A percentile compares a stretch with the other conserved stretches of the same genome.
These are phyloP conservation scores for Sporothrix pallida DNA, from an alignment of 2,329 filamentous ascomycete genomes.

Conservation along the genomic window DNA sequence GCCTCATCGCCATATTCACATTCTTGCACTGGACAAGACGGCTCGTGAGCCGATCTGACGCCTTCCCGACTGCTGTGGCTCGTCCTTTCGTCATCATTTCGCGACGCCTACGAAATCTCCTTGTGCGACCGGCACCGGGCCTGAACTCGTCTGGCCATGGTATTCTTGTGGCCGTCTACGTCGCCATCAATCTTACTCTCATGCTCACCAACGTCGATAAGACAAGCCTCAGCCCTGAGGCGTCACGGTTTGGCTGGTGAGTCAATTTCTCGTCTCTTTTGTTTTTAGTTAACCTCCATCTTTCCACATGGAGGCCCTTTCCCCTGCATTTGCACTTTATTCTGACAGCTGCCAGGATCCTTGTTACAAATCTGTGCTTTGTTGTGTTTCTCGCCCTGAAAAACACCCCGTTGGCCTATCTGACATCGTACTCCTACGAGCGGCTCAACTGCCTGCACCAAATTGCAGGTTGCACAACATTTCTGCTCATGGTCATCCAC, in stretches of 20 bases:
- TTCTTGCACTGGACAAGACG: conserved; percentile 43
- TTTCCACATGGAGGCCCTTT: no score
- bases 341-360: conserved; percentile 40
- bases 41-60: conserved; percentile 38
- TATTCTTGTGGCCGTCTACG: conserved; percentile 43
- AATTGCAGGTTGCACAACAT: conserved; percentile 57
- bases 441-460: conserved; percentile 64
- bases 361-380: conserved; percentile 54
- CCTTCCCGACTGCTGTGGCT: conserved; percentile 35
- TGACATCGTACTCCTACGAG: conserved; percentile 63
- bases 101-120: conserved; percentile 41
- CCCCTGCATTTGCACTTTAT: background rate
- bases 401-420: conserved; percentile 61
- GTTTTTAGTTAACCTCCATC: background rate
- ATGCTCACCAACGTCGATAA: conserved; percentile 43
- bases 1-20: conserved; percentile 44
- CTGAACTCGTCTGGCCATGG: conserved; percentile 47
- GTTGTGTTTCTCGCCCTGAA: conserved; percentile 62
- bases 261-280: conserved; percentile 24
- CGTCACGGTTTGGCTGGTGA: conserved; percentile 46
- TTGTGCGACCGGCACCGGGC: conserved; percentile 44
- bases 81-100: conserved; percentile 41
- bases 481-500: conserved; percentile 55
- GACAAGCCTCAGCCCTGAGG: conserved; percentile 38
- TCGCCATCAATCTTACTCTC: conserved; percentile 43